phyloP scores from a whole-genome alignment of 805 yeast species.

The Myxozyma neglecta region DNA sequence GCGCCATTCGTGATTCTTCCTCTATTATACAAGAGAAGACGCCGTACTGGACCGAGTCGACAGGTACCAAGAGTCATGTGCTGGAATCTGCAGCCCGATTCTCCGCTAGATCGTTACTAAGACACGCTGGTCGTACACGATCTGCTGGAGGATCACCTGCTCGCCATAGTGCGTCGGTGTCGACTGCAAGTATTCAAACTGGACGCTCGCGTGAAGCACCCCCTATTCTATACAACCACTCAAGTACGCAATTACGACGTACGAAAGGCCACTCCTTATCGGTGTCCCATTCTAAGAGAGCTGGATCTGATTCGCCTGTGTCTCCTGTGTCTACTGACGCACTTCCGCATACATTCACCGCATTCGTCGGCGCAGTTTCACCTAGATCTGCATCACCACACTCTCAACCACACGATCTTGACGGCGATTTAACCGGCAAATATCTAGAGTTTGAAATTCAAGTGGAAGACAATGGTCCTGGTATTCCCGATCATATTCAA shows the following conservation, averaged over 20 bases:
- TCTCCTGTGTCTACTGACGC: neutral
- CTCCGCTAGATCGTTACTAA: neutral
- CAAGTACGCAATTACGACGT: too few relatives aligned
- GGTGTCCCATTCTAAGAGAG: neutral
- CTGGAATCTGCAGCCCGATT: neutral
- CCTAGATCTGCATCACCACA: slow-evolving; percentile 4
- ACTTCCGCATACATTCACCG: neutral
- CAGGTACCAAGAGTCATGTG: neutral
- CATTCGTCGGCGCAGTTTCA: neutral
- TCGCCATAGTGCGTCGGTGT: neutral
- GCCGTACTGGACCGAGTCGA: neutral
- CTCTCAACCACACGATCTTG: neutral
- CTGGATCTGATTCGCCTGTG: neutral
- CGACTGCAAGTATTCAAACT: neutral
- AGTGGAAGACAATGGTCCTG: slow-evolving; percentile 91
- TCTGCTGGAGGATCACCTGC: slow-evolving; percentile 7
- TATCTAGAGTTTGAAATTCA: slow-evolving; percentile 66
- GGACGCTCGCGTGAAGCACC: slow-evolving; percentile 4
- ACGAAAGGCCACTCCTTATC: slow-evolving; percentile 7
- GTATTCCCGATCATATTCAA: slow-evolving; percentile 80
- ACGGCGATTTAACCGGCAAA: slow-evolving; percentile 40
- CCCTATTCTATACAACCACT: neutral
- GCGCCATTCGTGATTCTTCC: neutral
- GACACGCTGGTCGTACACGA: neutral
- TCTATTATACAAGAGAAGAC: neutral